Base-by-base conservation (phyloP, 2,329 filamentous ascomycete species). In the Rutstroemia sp. region DNA sequence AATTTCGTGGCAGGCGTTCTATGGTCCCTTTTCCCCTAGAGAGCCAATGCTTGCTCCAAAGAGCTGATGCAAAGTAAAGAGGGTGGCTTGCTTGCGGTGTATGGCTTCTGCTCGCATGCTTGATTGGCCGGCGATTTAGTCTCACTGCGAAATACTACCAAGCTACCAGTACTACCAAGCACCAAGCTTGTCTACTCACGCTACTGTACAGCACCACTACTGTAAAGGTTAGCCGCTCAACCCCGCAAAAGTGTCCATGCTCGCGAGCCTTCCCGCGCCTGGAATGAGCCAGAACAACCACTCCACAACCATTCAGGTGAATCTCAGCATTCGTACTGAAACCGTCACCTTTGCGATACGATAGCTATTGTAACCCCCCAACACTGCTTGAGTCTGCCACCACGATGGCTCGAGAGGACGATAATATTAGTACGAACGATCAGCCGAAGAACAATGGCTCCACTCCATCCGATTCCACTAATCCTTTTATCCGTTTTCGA, bases 401-500 rank as follows among this genome's bases (percentile, higher is more conserved):
- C 30, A 34, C 30, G 30, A 34, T 34, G 30, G 9, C 30, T 12
- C 18, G 59, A 39, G 61, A 62, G 48, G 58, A 58, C 49, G 59
- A 65, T 27, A 57, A 59, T 16, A 48, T 62, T 16, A 41, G 54
- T 16, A 59, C 52, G 3, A 51, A 48, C 34, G 25, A 57, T 5
- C 52, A 58, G 48, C 42, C 60, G n/a, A 64, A 63, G 41, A 46
- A 23, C 21, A 46, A 25, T 14, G 21, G 18, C 12, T 23, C 18
- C 19, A 19, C 18, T 46, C 42, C 5, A 46, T 46, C 42, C 12
- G 21, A 18, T 25, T 46, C 42, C 7, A 46, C 2, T 9, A 69
- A 68, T 50, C 65, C 66, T 0, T 70, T 70, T 58, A 63, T 69
- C 57, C 64, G 63, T 19, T 69, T 70, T 54, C 58, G 62, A 18